Evolutionary conservation across 371 early-diverging fungal genomes (phyloP).

Genomic region (Haplosporangium sp.): DNA sequence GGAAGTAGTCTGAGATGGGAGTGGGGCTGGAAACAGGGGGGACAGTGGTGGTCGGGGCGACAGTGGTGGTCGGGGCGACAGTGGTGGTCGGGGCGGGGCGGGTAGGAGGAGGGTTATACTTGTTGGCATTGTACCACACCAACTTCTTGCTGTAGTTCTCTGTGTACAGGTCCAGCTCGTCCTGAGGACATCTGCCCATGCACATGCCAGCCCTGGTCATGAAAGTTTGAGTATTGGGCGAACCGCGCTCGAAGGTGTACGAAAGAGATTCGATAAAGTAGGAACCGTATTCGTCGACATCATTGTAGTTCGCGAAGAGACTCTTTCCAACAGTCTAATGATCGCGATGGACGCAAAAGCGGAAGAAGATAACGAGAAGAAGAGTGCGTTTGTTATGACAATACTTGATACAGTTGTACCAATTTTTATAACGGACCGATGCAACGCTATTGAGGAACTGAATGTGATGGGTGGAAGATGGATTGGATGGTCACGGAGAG

Average conservation of each 20-base stretch:
- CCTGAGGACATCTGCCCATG: slow-evolving; percentile 38
- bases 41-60: too few species aligned
- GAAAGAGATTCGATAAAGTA: slow-evolving; percentile 49
- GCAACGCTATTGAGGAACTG: too few species aligned
- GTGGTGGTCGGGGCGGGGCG: neutral
- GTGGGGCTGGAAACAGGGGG: too few species aligned
- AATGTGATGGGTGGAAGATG: too few species aligned
- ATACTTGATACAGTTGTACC: neutral
- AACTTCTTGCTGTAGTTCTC: too few species aligned
- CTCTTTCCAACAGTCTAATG: slow-evolving; percentile 28
- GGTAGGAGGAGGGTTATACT: slow-evolving; percentile 20
- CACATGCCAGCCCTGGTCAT: slow-evolving; percentile 57
- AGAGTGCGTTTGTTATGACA: neutral
- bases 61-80: neutral
- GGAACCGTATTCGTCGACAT: slow-evolving; percentile 27
- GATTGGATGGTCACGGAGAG: neutral
- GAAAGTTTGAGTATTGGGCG: slow-evolving; percentile 39
- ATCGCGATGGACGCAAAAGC: too few species aligned
- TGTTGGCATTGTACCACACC: slow-evolving; percentile 55
- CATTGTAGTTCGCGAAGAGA: slow-evolving; percentile 15
- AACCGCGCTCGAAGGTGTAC: slow-evolving; percentile 49
- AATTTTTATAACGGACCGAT: too few species aligned
- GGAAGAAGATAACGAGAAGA: neutral
- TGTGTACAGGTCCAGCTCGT: slow-evolving; percentile 39
- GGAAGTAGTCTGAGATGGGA: slow-evolving; percentile 11